Percentiles rank a stretch among this genome's conserved stretches.
Evolutionary conservation across 2,329 filamentous ascomycete species (phyloP).

Genomic region (Colletotrichum tropicicola): DNA sequence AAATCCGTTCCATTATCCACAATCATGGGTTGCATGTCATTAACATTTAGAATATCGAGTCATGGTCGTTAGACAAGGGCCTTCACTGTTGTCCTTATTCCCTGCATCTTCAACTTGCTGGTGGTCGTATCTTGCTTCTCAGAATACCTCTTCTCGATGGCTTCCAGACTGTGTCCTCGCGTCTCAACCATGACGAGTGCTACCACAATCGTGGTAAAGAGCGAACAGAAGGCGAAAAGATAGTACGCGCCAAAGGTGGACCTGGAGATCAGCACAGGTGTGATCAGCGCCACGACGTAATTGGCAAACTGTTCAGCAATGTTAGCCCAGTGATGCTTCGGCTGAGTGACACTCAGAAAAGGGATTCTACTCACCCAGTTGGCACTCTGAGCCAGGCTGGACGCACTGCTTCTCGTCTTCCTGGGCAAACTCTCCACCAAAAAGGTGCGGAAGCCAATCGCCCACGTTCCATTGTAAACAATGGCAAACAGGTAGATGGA

Average conservation of each 20-base stretch:
- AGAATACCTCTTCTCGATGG: slow-evolving; percentile 41
- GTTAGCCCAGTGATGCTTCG: background rate
- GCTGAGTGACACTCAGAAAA: background rate
- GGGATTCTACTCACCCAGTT: slow-evolving; percentile 55
- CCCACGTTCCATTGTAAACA: slow-evolving; percentile 58
- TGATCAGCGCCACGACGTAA: slow-evolving; percentile 55
- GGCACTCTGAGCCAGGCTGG: slow-evolving; percentile 60
- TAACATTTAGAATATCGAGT: too few species aligned
- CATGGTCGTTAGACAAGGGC: background rate
- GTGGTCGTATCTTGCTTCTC: background rate
- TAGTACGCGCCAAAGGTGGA: slow-evolving; percentile 54
- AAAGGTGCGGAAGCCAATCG: slow-evolving; percentile 59
- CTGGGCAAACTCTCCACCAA: slow-evolving; percentile 65
- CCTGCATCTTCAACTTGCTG: background rate
- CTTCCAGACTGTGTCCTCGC: slow-evolving; percentile 49
- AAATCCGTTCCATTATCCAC: too few species aligned
- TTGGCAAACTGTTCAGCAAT: slow-evolving; percentile 46
- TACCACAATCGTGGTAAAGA: slow-evolving; percentile 46
- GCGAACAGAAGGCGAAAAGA: slow-evolving; percentile 51
- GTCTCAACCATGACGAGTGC: slow-evolving; percentile 54
- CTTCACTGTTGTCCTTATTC: background rate
- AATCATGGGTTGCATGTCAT: too few species aligned
- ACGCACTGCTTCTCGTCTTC: slow-evolving; percentile 62
- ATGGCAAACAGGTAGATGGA: slow-evolving; percentile 59
- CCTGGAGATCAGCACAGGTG: slow-evolving; percentile 48